phyloP scores from a whole-genome alignment of 2,329 filamentous ascomycete species.

The Blastomyces gilchristii region DNA sequence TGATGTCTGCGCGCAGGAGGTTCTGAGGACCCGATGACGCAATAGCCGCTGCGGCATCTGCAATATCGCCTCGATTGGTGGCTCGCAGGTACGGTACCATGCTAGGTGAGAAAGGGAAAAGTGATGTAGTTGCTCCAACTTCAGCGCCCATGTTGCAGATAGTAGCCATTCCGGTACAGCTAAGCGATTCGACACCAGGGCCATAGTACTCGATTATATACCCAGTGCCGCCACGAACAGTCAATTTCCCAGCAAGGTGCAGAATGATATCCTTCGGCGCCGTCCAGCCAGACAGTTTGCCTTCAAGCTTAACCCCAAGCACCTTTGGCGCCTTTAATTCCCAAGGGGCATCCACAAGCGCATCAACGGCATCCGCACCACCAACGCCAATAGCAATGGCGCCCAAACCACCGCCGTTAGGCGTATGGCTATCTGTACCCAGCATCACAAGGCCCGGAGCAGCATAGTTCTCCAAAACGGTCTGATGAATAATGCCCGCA shows the following conservation, averaged over 20 bases:
- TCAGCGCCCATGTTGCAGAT: conserved; percentile 81
- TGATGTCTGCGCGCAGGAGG: conserved; percentile 65
- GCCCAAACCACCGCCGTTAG: conserved; percentile 89
- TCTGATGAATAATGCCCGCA: conserved; percentile 94
- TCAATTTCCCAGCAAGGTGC: conserved; percentile 75
- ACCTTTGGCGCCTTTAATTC: conserved; percentile 92
- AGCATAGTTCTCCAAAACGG: conserved; percentile 93
- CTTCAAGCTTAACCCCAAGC: conserved; percentile 72
- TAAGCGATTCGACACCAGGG: conserved; percentile 77
- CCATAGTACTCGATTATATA: conserved; percentile 93
- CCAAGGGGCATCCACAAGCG: conserved; percentile 91
- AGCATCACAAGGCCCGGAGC: conserved; percentile 98
- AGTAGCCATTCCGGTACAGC: conserved; percentile 87
- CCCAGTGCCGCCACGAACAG: conserved; percentile 86
- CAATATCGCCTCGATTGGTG: conserved; percentile 66
- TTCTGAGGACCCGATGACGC: conserved; percentile 49
- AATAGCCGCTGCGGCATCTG: conserved; percentile 54
- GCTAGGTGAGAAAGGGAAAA: conserved; percentile 82
- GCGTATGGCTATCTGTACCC: conserved; percentile 93
- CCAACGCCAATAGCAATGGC: conserved; percentile 95
- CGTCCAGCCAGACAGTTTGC: conserved; percentile 79
- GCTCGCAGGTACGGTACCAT: conserved; percentile 78
- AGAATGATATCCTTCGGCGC: conserved; percentile 94
- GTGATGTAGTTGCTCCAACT: conserved; percentile 87
- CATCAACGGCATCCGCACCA: conserved; percentile 93